Percentiles rank a stretch among this genome's conserved stretches.
These are phyloP conservation scores for Termitomyces sp. DNA, from an alignment of 768 basidiomycete genomes.

Conservation along the genomic window DNA sequence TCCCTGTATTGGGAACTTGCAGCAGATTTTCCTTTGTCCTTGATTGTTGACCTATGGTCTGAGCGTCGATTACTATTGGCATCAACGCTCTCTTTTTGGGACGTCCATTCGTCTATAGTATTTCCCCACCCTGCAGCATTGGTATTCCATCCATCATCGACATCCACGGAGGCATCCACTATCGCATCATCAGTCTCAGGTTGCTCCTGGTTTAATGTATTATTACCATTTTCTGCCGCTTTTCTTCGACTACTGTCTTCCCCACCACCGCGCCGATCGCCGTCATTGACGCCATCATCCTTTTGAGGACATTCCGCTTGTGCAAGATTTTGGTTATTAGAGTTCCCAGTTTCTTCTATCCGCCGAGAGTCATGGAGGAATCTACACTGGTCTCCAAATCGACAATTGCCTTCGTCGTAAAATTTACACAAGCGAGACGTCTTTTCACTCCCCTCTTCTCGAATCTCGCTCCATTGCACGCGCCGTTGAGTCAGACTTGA, in stretches of 20 bases:
- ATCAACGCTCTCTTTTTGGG: neutral
- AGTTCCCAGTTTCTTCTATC: neutral
- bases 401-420: constrained; percentile 1
- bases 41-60: neutral
- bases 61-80: neutral
- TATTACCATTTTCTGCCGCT: neutral
- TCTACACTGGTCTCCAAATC: constrained; percentile 1
- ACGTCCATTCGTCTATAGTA: neutral
- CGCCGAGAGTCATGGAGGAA: constrained; percentile 2
- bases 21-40: neutral
- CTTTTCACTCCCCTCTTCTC: neutral
- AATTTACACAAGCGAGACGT: neutral
- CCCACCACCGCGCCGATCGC: constrained; percentile 12
- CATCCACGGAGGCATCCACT: neutral
- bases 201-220: neutral
- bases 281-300: neutral
- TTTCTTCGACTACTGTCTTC: neutral
- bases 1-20: neutral
- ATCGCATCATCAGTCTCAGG: neutral
- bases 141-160: constrained; percentile 4
- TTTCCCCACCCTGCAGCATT: constrained; percentile 5
- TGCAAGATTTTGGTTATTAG: neutral
- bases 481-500: neutral
- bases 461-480: neutral
- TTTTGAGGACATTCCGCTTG: neutral